Percentiles rank a stretch among this genome's conserved stretches.
phyloP scores from a whole-genome alignment of 306 rosid species.

The Dalbergia cochinchinensis region DNA sequence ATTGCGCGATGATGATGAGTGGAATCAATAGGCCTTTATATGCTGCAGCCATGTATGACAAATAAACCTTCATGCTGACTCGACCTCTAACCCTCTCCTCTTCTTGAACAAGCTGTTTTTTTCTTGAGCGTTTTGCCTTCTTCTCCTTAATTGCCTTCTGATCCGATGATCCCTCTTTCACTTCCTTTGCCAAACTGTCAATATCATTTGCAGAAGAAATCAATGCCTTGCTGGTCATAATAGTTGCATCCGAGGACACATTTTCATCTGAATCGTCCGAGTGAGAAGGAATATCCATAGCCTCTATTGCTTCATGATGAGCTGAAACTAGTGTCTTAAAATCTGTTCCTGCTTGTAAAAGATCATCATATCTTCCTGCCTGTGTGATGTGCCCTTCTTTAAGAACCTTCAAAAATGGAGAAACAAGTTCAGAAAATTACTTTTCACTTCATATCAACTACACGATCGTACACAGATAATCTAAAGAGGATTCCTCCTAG shows the following conservation, averaged over 20 bases:
- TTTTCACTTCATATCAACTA: conserved; percentile 10
- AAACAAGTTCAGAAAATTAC: conserved; percentile 37
- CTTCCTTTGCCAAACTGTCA: conserved; percentile 82
- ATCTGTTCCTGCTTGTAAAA: conserved; percentile 97
- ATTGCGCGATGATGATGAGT: conserved; percentile 84
- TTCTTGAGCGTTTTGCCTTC: conserved; percentile 85
- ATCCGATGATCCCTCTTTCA: conserved; percentile 85
- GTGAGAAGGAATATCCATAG: conserved; percentile 94
- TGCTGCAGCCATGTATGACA: conserved; percentile 98
- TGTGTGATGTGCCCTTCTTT: conserved; percentile 90
- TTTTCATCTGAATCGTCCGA: conserved; percentile 92
- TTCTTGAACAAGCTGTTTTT: conserved; percentile 97
- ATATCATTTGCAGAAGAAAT: conserved; percentile 61
- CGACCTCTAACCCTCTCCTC: conserved; percentile 98
- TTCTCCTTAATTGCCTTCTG: conserved; percentile 83
- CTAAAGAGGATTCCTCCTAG: conserved; percentile 17
- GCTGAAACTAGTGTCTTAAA: conserved; percentile 89
- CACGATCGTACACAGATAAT: conserved; percentile 10
- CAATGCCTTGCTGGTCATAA: conserved; percentile 57
- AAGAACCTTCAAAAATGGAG: conserved; percentile 74
- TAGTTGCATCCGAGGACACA: conserved; percentile 60
- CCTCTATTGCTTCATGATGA: conserved; percentile 98
- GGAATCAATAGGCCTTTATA: conserved; percentile 92
- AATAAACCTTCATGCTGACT: conserved; percentile 98
- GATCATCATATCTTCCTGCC: conserved; percentile 96